Evolutionary conservation across 176 grass and related monocot genomes (phyloP).

Genomic region (Eremochloa ophiuroides): DNA sequence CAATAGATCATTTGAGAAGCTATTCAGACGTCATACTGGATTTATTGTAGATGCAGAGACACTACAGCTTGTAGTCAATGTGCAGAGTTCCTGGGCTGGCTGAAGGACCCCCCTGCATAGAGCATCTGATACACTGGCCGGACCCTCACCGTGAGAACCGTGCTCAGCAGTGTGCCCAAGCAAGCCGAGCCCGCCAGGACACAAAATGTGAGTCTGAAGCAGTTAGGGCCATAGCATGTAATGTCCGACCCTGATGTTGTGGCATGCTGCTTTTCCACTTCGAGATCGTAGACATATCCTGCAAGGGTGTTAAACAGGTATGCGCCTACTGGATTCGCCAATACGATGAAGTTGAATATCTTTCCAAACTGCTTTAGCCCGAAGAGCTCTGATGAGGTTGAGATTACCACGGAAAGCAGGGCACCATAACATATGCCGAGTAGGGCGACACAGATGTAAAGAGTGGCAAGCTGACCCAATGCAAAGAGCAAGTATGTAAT

Average conservation of each 20-base stretch:
- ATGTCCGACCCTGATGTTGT: constrained; percentile 15
- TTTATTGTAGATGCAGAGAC: neutral
- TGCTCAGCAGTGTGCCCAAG: constrained; percentile 73
- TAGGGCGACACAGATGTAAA: constrained; percentile 49
- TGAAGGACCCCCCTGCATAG: constrained; percentile 81
- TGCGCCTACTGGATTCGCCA: constrained; percentile 73
- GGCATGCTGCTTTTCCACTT: constrained; percentile 54
- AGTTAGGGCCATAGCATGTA: constrained; percentile 76
- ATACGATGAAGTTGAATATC: constrained; percentile 70
- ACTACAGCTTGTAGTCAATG: constrained; percentile 39
- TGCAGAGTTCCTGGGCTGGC: constrained; percentile 45
- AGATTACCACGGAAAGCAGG: constrained; percentile 73
- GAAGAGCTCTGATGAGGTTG: constrained; percentile 82
- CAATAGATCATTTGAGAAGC: neutral
- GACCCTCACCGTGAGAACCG: constrained; percentile 65
- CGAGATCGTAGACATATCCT: constrained; percentile 73
- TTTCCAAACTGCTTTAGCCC: constrained; percentile 88
- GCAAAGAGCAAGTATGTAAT: constrained; percentile 78
- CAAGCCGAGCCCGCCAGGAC: constrained; percentile 59
- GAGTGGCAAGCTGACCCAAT: constrained; percentile 31
- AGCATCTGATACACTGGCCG: constrained; percentile 88
- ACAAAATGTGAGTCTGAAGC: constrained; percentile 73
- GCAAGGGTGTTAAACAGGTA: constrained; percentile 73
- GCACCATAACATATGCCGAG: constrained; percentile 73
- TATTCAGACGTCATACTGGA: neutral